Evolutionary conservation across 2,329 filamentous ascomycete genomes (phyloP).

Genomic region (Fusarium armeniacum): DNA sequence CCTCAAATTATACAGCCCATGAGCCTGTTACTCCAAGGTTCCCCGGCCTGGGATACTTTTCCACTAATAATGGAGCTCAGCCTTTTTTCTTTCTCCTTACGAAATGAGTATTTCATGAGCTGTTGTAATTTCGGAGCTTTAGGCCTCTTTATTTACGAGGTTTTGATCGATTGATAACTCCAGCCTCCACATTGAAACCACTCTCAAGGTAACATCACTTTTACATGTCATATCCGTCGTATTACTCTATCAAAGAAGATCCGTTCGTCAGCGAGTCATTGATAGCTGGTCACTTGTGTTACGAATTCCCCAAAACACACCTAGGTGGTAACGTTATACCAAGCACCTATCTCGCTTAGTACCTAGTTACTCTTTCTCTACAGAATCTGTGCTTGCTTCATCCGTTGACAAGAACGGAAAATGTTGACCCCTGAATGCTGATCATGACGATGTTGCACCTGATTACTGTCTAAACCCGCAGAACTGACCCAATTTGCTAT

Average conservation of each 20-base stretch:
- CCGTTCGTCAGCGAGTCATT: slow-evolving; percentile 33
- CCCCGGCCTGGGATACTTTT: slow-evolving; percentile 23
- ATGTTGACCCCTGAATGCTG: slow-evolving; percentile 29
- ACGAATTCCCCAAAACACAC: neutral
- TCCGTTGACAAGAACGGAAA: slow-evolving; percentile 35
- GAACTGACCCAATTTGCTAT: slow-evolving; percentile 6
- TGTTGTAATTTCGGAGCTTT: neutral
- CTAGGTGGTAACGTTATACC: too few relatives aligned
- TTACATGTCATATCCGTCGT: slow-evolving; percentile 26
- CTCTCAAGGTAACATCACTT: slow-evolving; percentile 8
- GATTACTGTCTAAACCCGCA: slow-evolving; percentile 25
- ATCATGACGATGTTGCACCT: slow-evolving; percentile 41
- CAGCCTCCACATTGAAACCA: slow-evolving; percentile 21
- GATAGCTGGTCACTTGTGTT: slow-evolving; percentile 11
- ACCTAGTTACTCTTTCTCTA: neutral
- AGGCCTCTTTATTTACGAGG: slow-evolving; percentile 11
- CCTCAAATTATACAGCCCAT: slow-evolving; percentile 20
- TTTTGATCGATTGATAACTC: slow-evolving; percentile 20
- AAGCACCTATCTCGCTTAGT: neutral
- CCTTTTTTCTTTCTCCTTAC: neutral
- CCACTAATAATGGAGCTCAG: slow-evolving; percentile 11
- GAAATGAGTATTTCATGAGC: slow-evolving; percentile 4
- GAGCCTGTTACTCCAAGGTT: slow-evolving; percentile 35
- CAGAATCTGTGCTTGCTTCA: slow-evolving; percentile 18
- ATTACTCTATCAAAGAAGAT: slow-evolving; percentile 29